Evolutionary conservation across 2,329 filamentous ascomycete species (phyloP).

Genomic region (Amauroascus verrucosus): DNA sequence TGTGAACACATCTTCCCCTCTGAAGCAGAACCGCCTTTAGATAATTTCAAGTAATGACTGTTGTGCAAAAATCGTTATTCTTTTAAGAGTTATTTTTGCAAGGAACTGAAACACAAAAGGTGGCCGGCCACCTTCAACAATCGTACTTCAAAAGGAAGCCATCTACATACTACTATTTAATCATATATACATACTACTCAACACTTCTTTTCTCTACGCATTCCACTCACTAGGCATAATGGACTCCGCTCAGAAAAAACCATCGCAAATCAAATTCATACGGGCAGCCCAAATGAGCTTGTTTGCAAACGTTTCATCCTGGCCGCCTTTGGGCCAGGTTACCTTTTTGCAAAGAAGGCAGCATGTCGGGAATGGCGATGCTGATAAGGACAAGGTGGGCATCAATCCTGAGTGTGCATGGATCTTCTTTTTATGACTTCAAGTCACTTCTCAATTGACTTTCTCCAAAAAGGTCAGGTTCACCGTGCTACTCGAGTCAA

Average conservation of each 20-base stretch:
- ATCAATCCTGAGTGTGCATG: not conserved
- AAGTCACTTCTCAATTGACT: not conserved
- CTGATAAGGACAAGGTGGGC: slow-evolving; percentile 22
- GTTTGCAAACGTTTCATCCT: slow-evolving; percentile 49
- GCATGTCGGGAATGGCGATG: not conserved
- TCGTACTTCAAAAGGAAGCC: too few species aligned
- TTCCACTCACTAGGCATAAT: not conserved
- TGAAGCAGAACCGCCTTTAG: too few species aligned
- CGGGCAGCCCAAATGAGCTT: slow-evolving; percentile 37
- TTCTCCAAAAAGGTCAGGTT: slow-evolving; percentile 45
- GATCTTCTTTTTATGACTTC: not conserved
- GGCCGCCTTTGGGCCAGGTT: slow-evolving; percentile 66
- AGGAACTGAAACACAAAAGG: too few species aligned
- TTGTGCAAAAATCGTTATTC: too few species aligned
- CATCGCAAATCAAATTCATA: slow-evolving; percentile 27
- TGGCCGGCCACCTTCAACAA: too few species aligned
- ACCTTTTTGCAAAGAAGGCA: slow-evolving; percentile 9
- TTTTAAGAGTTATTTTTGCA: too few species aligned
- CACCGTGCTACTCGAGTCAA: slow-evolving; percentile 59
- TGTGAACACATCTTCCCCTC: not conserved
- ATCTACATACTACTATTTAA: too few species aligned
- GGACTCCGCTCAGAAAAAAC: slow-evolving; percentile 8
- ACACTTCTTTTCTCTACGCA: too few species aligned
- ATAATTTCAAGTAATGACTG: too few species aligned
- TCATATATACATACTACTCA: too few species aligned